Evolutionary conservation across 2,329 filamentous ascomycete genomes (phyloP).

Genomic region (Aspergillus pseudoglaucus): DNA sequence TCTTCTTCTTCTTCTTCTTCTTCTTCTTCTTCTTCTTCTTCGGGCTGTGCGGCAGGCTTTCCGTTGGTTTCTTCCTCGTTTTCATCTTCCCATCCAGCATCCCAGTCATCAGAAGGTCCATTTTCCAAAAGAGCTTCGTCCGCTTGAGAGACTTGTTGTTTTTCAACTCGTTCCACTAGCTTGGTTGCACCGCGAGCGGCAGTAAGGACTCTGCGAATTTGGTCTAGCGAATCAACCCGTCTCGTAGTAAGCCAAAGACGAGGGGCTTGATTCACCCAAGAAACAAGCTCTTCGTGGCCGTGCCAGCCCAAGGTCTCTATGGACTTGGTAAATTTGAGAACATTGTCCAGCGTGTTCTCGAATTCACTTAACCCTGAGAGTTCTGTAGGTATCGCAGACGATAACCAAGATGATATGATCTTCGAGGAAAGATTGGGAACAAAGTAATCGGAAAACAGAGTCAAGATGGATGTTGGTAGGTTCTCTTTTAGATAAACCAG

Average conservation of each 20-base stretch:
- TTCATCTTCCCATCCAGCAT: slow-evolving; percentile 71
- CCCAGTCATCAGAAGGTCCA: slow-evolving; percentile 59
- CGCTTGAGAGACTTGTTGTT: slow-evolving; percentile 65
- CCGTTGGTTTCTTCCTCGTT: slow-evolving; percentile 39
- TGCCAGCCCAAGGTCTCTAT: slow-evolving; percentile 60
- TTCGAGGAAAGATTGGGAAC: slow-evolving; percentile 62
- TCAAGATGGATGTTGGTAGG: slow-evolving; percentile 44
- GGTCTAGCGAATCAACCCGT: slow-evolving; percentile 70
- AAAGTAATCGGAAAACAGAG: slow-evolving; percentile 60
- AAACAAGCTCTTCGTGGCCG: slow-evolving; percentile 55
- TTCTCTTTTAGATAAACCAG: slow-evolving; percentile 46
- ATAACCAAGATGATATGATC: slow-evolving; percentile 68
- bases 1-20: no score
- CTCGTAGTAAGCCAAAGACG: slow-evolving; percentile 81
- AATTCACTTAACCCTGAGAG: slow-evolving; percentile 66
- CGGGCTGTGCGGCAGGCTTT: slow-evolving; percentile 12
- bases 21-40: slow-evolving; percentile 40
- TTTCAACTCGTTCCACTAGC: slow-evolving; percentile 77
- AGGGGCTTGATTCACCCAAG: slow-evolving; percentile 76
- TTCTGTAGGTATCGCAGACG: slow-evolving; percentile 67
- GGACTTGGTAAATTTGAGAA: slow-evolving; percentile 57
- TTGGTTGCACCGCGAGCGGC: slow-evolving; percentile 60
- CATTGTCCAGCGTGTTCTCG: slow-evolving; percentile 60
- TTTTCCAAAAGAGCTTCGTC: slow-evolving; percentile 59
- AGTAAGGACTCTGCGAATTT: slow-evolving; percentile 63